Evolutionary conservation across 1,139 yeast species (phyloP), one percentile per base, ranked within the genome.

Genomic region (Magnusiomyces paraingens): DNA sequence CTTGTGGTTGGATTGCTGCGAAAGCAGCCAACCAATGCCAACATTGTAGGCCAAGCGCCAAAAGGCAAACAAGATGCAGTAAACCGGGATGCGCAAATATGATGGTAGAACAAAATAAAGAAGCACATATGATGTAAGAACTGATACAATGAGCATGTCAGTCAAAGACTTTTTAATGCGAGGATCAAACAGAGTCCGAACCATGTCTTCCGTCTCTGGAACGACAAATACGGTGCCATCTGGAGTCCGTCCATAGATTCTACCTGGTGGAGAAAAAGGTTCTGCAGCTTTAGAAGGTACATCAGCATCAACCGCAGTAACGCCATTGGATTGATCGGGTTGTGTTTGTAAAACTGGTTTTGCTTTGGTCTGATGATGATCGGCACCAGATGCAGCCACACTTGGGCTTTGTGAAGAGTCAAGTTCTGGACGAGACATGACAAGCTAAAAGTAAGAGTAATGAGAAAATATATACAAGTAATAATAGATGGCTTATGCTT

Each of bases 141-240:
- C 69, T 4, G 72, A 57, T 39, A 86, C 78, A 56, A 87, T 86
- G 40, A 78, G 61, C 21, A 79, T 60, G 65, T 88, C 96, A 51
- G 84, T 78, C 55, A 80, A 70, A 1, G 93, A 83, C 66, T 88
- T 89, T 52, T 80, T 76, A 52, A 86, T 70, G 1, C 83, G 76
- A 1, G 95, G 95, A 70, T 87, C 94, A 62, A 88, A 83, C 52
- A 88, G 72, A 1, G 94, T 84, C 60, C 89, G 77, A 38, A 88
- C 86, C 95, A 88, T 87, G 66, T 88, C 96, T 64, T 84, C 86
- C 26, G 96, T 88, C 61, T 80, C 80, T 1, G 95, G 95, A 5
- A 87, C 93, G 18, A 70, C 68, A 61, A 87, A 87, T 14, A 65
- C 69, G 21, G 57, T 56, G 17, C 58, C 58, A 52, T 56, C 56